These are phyloP conservation scores for Hericium rajendrae DNA, from an alignment of 768 basidiomycete genomes.

Conservation along the genomic window DNA sequence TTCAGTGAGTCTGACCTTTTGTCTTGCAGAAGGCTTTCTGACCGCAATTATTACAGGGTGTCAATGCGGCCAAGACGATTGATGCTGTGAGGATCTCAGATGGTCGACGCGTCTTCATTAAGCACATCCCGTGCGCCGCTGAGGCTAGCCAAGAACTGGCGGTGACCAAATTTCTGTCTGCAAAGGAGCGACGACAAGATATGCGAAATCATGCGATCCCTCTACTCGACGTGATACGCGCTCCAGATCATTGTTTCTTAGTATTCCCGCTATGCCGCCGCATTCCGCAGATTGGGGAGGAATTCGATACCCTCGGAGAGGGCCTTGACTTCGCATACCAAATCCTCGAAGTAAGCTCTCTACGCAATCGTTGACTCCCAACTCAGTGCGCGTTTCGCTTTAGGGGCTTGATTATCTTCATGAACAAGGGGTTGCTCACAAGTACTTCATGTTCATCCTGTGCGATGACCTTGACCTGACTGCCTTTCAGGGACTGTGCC, in stretches of 20 bases:
- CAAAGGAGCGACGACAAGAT: neutral
- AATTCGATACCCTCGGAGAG: too few species aligned
- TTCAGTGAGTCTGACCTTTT: neutral
- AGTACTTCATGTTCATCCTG: neutral
- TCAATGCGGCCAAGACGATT: neutral
- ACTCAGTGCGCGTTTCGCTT: neutral
- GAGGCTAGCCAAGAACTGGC: neutral
- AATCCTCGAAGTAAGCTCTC: neutral
- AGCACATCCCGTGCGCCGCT: neutral
- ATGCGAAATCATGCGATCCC: neutral
- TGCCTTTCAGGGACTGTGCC: neutral
- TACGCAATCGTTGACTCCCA: neutral
- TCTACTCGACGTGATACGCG: too few species aligned
- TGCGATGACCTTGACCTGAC: neutral
- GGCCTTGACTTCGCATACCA: too few species aligned
- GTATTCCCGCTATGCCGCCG: too few species aligned
- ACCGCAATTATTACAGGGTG: neutral
- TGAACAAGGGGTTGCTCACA: neutral
- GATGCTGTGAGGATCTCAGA: neutral
- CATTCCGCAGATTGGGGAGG: too few species aligned
- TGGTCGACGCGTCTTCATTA: neutral
- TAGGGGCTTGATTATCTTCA: neutral
- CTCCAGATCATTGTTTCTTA: too few species aligned
- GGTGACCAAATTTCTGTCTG: neutral
- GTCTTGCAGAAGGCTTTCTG: neutral